Conservation (phyloP, 2,329 filamentous ascomycete genomes). For the Aulographum hederae region DNA sequence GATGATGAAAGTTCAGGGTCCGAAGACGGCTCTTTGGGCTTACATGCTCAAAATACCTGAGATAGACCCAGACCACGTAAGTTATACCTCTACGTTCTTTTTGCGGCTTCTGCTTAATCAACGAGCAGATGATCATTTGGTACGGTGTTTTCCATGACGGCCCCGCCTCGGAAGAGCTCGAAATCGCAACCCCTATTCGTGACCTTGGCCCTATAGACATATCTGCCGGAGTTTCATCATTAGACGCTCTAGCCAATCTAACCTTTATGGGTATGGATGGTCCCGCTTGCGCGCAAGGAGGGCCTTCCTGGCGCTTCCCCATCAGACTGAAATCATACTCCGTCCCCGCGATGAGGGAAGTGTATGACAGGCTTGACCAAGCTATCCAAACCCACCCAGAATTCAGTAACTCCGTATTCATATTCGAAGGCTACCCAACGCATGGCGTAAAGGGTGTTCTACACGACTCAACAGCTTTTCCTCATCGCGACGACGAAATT, state of each 20-base stretch:
- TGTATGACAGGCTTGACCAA: neutral
- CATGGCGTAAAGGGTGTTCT: slow-evolving; percentile 2
- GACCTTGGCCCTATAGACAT: slow-evolving; percentile 1
- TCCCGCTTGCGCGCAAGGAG: neutral
- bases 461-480: slow-evolving; percentile 2
- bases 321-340: neutral
- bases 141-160: slow-evolving; percentile 2
- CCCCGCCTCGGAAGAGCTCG: neutral
- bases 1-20: slow-evolving; percentile 1
- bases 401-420: neutral
- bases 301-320: neutral
- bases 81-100: no score
- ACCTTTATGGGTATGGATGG: neutral
- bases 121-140: neutral
- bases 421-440: slow-evolving; percentile 2
- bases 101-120: no score
- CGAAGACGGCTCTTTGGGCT: neutral
- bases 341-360: neutral
- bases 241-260: neutral
- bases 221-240: neutral
- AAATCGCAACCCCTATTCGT: neutral
- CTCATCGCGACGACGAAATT: slow-evolving; percentile 3
- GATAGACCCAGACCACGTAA: neutral
- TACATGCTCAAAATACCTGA: neutral
- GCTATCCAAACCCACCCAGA: neutral